Evolutionary conservation across 768 basidiomycete species (phyloP).

Genomic region (Trametes cinnabarina): DNA sequence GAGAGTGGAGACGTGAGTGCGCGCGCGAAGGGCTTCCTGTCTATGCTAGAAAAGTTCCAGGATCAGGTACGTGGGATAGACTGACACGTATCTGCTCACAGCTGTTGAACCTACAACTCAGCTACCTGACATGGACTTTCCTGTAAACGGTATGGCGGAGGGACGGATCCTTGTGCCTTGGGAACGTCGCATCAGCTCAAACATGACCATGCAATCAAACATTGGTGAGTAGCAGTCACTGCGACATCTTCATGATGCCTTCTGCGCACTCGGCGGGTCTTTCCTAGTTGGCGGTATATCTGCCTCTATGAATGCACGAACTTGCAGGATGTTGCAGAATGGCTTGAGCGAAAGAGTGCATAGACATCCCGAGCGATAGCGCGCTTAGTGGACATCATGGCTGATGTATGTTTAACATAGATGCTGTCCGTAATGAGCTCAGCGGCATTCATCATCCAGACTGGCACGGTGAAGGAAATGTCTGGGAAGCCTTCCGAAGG

Average conservation of each 20-base stretch:
- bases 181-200: constrained; percentile 77
- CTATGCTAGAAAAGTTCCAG: constrained; percentile 72
- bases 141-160: constrained; percentile 92
- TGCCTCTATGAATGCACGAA: too few species aligned
- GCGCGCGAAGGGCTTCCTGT: constrained; percentile 72
- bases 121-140: constrained; percentile 93
- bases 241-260: neutral
- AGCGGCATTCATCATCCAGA: constrained; percentile 63
- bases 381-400: neutral
- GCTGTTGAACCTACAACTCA: constrained; percentile 31
- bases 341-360: too few species aligned
- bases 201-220: constrained; percentile 48
- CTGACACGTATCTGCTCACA: neutral
- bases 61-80: constrained; percentile 44
- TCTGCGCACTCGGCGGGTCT: too few species aligned
- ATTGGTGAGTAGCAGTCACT: constrained; percentile 5
- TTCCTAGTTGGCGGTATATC: too few species aligned
- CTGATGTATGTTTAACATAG: constrained; percentile 29
- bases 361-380: too few species aligned
- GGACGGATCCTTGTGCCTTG: constrained; percentile 91
- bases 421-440: constrained; percentile 40
- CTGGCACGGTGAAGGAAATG: constrained; percentile 79
- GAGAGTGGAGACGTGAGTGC: constrained; percentile 70
- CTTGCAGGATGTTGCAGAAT: too few species aligned
- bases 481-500: constrained; percentile 95